Conservation (phyloP, 805 yeast species). For the Cyberlindnera saturnus region DNA sequence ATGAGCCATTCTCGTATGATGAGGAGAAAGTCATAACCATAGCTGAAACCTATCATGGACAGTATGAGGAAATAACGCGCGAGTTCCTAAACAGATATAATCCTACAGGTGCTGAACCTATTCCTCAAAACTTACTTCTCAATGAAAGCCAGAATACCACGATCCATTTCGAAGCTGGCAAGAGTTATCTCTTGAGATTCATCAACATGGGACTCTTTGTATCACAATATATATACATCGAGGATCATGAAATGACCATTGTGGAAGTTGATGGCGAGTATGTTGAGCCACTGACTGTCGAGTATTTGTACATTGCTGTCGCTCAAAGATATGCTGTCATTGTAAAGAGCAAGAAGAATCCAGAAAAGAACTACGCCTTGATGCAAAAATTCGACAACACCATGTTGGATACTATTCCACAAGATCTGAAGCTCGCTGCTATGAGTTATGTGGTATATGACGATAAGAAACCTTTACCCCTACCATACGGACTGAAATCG, state of each 20-base stretch:
- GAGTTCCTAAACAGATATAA: slow-evolving; percentile 58
- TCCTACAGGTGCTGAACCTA: slow-evolving; percentile 84
- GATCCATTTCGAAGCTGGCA: slow-evolving; percentile 49
- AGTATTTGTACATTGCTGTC: slow-evolving; percentile 58
- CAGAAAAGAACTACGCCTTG: slow-evolving; percentile 48
- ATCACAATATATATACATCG: slow-evolving; percentile 62
- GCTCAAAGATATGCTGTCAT: slow-evolving; percentile 80
- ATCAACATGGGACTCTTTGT: slow-evolving; percentile 68
- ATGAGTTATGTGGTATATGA: slow-evolving; percentile 54
- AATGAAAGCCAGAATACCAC: slow-evolving; percentile 59
- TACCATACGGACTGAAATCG: slow-evolving; percentile 13
- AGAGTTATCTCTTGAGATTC: slow-evolving; percentile 59
- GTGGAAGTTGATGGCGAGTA: slow-evolving; percentile 74
- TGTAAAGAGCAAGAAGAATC: slow-evolving; percentile 44
- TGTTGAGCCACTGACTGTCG: slow-evolving; percentile 50
- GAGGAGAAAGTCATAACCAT: slow-evolving; percentile 53
- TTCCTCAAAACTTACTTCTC: slow-evolving; percentile 60
- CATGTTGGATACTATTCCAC: slow-evolving; percentile 69
- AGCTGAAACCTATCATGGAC: slow-evolving; percentile 59
- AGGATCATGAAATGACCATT: slow-evolving; percentile 64
- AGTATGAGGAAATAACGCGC: slow-evolving; percentile 38
- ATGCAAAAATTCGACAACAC: slow-evolving; percentile 55
- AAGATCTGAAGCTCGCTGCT: slow-evolving; percentile 45
- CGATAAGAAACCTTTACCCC: slow-evolving; percentile 25
- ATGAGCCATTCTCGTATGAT: slow-evolving; percentile 51